These are phyloP conservation scores for Debaryomyces coudertii DNA, from an alignment of 1,139 yeast species.

Conservation along the genomic window DNA sequence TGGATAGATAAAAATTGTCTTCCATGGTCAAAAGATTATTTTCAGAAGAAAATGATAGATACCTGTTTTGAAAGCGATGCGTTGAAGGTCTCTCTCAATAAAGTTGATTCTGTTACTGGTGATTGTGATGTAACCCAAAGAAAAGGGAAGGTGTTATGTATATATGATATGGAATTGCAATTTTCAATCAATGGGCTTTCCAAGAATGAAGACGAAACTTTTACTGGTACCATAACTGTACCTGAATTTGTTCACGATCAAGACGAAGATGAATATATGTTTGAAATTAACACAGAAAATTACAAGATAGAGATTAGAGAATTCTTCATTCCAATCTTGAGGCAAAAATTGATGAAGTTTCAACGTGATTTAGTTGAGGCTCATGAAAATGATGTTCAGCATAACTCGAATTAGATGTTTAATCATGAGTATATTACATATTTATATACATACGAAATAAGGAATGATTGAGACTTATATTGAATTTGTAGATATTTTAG, in stretches of 20 bases:
- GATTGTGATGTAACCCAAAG: conserved; percentile 83
- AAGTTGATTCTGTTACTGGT: conserved; percentile 56
- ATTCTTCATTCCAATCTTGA: conserved; percentile 54
- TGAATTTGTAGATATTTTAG: conserved; percentile 17
- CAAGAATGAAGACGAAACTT: conserved; percentile 26
- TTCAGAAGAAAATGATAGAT: conserved; percentile 46
- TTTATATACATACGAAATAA: conserved; percentile 4
- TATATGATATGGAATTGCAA: conserved; percentile 63
- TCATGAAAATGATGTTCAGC: conserved; percentile 64
- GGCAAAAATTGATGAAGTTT: conserved; percentile 53
- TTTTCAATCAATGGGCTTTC: conserved; percentile 43
- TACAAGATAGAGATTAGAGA: conserved; percentile 42
- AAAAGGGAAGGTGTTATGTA: conserved; percentile 77
- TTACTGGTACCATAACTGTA: conserved; percentile 46
- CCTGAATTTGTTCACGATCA: conserved; percentile 79
- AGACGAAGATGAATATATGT: conserved; percentile 64
- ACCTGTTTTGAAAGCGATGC: conserved; percentile 39
- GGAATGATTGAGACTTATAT: conserved; percentile 6
- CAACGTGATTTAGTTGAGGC: conserved; percentile 63
- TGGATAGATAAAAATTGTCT: conserved; percentile 83
- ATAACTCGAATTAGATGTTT: conserved; percentile 28
- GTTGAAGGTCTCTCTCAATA: conserved; percentile 37
- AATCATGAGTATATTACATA: conserved; percentile 6
- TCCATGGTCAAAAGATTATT: conserved; percentile 71
- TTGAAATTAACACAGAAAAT: conserved; percentile 48